phyloP scores from a whole-genome alignment of 225 moss, liverwort and hornwort genomes.

The Climacium dendroides region DNA sequence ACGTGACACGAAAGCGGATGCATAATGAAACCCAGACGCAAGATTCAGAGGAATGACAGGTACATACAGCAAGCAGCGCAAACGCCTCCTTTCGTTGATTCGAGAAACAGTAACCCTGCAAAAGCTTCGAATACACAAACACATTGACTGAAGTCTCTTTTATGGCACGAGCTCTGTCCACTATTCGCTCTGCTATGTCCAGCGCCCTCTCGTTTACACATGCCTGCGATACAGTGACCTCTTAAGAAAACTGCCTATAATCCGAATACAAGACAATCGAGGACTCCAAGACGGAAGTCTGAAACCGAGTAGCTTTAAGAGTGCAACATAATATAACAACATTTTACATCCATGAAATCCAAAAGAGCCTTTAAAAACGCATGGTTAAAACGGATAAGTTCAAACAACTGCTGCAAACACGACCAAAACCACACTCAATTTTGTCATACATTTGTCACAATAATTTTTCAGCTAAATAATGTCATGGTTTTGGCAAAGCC shows the following conservation, averaged over 20 bases:
- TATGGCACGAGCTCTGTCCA: conserved; percentile 15
- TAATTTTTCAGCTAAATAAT: not conserved
- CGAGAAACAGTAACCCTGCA: conserved; percentile 50
- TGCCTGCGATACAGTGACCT: conserved; percentile 11
- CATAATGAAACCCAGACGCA: not conserved
- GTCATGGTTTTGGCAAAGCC: not conserved
- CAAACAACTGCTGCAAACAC: not conserved
- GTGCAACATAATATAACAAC: not conserved
- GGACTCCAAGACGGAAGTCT: not conserved
- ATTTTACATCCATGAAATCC: not conserved
- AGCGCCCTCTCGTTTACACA: conserved; percentile 39
- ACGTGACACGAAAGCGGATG: not conserved
- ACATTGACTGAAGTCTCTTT: conserved; percentile 21
- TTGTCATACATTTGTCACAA: not conserved
- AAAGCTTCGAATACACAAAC: conserved; percentile 40
- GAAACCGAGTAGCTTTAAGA: not conserved
- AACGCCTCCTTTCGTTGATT: conserved; percentile 49
- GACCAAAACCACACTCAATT: not conserved
- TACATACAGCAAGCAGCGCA: conserved; percentile 37
- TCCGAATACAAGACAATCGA: not conserved
- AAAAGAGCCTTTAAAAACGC: not conserved
- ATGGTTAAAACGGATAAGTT: not conserved
- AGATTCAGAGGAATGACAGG: not conserved
- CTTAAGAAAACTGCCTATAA: not conserved
- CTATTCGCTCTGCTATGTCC: conserved; percentile 27